phyloP scores from a whole-genome alignment of 2,329 filamentous ascomycete genomes.

The Huntiella savannae region DNA sequence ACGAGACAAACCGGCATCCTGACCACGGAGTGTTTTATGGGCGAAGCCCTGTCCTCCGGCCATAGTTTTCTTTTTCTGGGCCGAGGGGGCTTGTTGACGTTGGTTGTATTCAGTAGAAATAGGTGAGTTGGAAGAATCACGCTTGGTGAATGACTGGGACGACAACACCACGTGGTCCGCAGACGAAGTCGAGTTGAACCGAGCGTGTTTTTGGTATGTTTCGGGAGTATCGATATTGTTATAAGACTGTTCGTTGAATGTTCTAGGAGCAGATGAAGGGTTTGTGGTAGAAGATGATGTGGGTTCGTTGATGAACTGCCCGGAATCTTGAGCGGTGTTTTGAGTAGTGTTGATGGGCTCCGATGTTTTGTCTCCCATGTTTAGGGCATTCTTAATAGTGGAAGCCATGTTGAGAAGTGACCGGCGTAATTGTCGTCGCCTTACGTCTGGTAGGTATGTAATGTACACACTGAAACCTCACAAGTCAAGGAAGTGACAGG shows the following conservation, averaged over 20 bases:
- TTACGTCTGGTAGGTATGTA: too few species aligned
- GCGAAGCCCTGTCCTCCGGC: conserved; percentile 2
- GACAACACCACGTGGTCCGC: conserved; percentile 10
- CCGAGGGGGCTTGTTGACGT: neutral
- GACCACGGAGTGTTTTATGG: conserved; percentile 3
- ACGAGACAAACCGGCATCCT: neutral
- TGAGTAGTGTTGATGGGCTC: neutral
- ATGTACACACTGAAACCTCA: too few species aligned
- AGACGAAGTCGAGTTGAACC: conserved; percentile 6
- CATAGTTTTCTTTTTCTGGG: neutral
- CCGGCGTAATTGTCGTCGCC: too few species aligned
- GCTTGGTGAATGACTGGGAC: conserved; percentile 1
- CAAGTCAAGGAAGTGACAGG: too few species aligned
- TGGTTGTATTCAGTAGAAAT: neutral
- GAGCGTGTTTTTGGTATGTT: conserved; percentile 4
- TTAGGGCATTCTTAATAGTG: conserved; percentile 4
- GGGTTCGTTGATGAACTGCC: neutral
- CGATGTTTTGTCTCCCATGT: neutral
- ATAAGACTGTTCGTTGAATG: conserved; percentile 2
- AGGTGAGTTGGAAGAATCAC: neutral
- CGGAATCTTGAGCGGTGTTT: neutral
- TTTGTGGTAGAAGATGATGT: neutral
- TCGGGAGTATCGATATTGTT: neutral
- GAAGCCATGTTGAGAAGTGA: neutral
- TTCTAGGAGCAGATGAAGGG: conserved; percentile 2